Conservation (phyloP, 176 grass and related monocot genomes). For the Neostapfia colusana region DNA sequence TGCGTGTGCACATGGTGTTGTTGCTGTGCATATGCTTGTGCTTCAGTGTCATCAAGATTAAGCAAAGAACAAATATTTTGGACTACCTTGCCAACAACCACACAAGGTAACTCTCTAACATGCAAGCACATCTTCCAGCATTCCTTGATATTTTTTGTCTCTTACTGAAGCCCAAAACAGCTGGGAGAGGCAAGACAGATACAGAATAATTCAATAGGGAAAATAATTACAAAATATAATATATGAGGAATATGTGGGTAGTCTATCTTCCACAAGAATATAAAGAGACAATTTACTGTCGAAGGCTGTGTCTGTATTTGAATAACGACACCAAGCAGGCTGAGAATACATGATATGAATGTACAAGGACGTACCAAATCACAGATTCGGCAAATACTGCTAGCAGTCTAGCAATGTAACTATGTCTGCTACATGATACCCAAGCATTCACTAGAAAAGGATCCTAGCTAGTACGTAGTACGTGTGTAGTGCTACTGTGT, state of each 20-base stretch:
- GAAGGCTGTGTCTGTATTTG: background rate
- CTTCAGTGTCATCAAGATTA: slow-evolving; percentile 49
- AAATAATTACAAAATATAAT: background rate
- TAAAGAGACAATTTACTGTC: background rate
- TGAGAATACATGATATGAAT: background rate
- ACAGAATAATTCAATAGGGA: background rate
- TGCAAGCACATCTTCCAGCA: slow-evolving; percentile 85
- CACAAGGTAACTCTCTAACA: slow-evolving; percentile 47
- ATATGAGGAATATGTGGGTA: background rate
- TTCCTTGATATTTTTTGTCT: slow-evolving; percentile 56
- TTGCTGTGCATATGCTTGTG: slow-evolving; percentile 21
- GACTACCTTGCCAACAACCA: slow-evolving; percentile 30
- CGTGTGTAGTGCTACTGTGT: too few relatives aligned
- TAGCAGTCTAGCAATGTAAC: background rate
- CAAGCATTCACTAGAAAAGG: too few relatives aligned
- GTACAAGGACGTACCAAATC: too few relatives aligned
- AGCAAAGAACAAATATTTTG: slow-evolving; percentile 13
- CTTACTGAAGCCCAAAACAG: slow-evolving; percentile 22
- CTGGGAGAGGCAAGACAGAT: slow-evolving; percentile 21
- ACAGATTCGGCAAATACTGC: background rate
- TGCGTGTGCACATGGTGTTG: slow-evolving; percentile 34
- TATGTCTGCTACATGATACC: too few relatives aligned
- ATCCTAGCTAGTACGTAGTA: too few relatives aligned
- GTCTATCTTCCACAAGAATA: background rate
- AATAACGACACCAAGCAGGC: background rate